Conservation (phyloP, 352 stramenopile species). For the Ophiocytium majus region DNA sequence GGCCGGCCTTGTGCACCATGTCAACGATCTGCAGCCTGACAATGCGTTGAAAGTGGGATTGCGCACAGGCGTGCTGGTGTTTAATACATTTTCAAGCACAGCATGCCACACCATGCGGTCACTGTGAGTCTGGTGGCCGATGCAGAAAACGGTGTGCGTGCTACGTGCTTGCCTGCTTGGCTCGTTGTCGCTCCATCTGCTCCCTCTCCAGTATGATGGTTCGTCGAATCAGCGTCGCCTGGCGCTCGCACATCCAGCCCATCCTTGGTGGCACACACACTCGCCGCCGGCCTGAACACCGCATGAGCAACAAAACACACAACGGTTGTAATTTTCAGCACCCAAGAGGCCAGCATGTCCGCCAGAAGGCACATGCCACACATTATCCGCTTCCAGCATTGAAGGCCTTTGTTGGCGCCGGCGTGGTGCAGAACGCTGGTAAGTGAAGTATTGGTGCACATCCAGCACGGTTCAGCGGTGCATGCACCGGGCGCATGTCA, state of each 20-base stretch:
- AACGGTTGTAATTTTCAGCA: too few species aligned
- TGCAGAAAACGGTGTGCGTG: too few species aligned
- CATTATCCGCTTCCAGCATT: not conserved
- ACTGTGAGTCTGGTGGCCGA: too few species aligned
- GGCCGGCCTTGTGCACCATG: too few species aligned
- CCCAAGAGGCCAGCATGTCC: not conserved
- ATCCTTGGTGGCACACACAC: conserved; percentile 8
- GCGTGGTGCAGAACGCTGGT: not conserved
- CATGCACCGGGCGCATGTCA: not conserved
- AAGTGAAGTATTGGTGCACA: not conserved
- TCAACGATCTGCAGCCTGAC: too few species aligned
- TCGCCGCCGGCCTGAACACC: not conserved
- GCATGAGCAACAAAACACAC: too few species aligned
- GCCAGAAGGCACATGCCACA: not conserved
- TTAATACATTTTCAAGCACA: too few species aligned
- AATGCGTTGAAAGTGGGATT: too few species aligned
- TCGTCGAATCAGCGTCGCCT: conserved; percentile 43
- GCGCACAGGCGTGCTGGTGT: too few species aligned
- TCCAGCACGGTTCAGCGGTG: not conserved
- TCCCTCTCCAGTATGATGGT: conserved; percentile 49
- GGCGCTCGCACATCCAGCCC: conserved; percentile 52
- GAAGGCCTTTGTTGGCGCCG: not conserved
- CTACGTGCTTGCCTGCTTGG: not conserved
- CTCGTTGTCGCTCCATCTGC: conserved; percentile 30
- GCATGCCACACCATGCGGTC: too few species aligned